These are phyloP conservation scores for Blastomyces parvus DNA, from an alignment of 2,329 filamentous ascomycete genomes.

Conservation along the genomic window DNA sequence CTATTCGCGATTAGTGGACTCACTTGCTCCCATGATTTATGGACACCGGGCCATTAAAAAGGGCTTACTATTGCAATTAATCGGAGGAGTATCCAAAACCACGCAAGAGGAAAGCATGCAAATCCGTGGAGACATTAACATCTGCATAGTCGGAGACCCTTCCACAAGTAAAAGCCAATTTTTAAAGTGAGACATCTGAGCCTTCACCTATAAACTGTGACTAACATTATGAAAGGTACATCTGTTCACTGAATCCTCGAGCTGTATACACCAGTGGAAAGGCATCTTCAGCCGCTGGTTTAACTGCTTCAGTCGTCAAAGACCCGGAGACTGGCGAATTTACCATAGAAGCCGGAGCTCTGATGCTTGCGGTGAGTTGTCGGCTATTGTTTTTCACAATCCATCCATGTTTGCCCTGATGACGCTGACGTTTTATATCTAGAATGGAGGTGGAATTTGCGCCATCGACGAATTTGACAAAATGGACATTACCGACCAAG, in stretches of 20 bases:
- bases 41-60: slow-evolving; percentile 98
- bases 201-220: background rate
- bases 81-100: slow-evolving; percentile 88
- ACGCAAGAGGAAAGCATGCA: slow-evolving; percentile 85
- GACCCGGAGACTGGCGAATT: slow-evolving; percentile 98
- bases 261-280: slow-evolving; percentile 97
- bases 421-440: slow-evolving; percentile 8
- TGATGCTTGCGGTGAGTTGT: slow-evolving; percentile 68
- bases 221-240: slow-evolving; percentile 47
- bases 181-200: slow-evolving; percentile 52
- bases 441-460: slow-evolving; percentile 79
- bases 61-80: slow-evolving; percentile 81
- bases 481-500: slow-evolving; percentile 96
- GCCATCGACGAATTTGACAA: slow-evolving; percentile 99
- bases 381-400: background rate
- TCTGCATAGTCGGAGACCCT: slow-evolving; percentile 94
- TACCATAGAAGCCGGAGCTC: slow-evolving; percentile 93
- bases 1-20: slow-evolving; percentile 84
- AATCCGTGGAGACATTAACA: slow-evolving; percentile 93
- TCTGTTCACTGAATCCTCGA: slow-evolving; percentile 91
- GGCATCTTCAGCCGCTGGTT: slow-evolving; percentile 90
- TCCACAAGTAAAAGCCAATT: slow-evolving; percentile 98
- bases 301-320: slow-evolving; percentile 93
- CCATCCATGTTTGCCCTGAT: background rate
- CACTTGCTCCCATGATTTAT: slow-evolving; percentile 92